Conservation (phyloP, 2,329 filamentous ascomycete genomes). For the Penicillium sp. region DNA sequence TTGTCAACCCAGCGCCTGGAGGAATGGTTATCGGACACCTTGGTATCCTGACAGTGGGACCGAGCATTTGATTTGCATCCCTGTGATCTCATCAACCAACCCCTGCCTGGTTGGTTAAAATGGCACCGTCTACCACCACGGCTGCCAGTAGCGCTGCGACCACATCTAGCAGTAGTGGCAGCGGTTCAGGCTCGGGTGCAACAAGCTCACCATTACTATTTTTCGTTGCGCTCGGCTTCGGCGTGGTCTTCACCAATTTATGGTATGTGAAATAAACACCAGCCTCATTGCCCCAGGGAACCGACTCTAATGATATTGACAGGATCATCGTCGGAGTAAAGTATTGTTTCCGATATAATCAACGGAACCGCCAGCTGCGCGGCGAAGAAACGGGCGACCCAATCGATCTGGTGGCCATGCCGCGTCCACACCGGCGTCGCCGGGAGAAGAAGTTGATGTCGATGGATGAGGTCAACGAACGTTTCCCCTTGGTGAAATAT, state of each 20-base stretch:
- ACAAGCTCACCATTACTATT: conserved; percentile 80
- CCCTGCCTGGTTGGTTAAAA: conserved; percentile 15
- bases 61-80: conserved; percentile 1
- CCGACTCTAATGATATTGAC: neutral
- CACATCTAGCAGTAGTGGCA: conserved; percentile 33
- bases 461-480: conserved; percentile 98
- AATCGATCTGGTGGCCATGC: conserved; percentile 85
- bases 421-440: conserved; percentile 79
- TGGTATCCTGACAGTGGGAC: neutral
- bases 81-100: neutral
- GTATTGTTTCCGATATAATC: conserved; percentile 98
- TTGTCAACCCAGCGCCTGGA: neutral
- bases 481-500: conserved; percentile 95
- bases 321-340: conserved; percentile 99
- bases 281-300: neutral
- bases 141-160: conserved; percentile 31
- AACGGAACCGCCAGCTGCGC: conserved; percentile 80
- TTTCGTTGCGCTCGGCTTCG: conserved; percentile 94
- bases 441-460: conserved; percentile 99
- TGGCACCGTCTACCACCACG: conserved; percentile 35
- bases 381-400: conserved; percentile 80
- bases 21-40: conserved; percentile 6
- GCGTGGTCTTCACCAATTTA: conserved; percentile 97
- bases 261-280: conserved; percentile 68
- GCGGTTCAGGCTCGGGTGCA: conserved; percentile 46